Evolutionary conservation across 2,329 filamentous ascomycete genomes (phyloP).

Genomic region (Colletotrichum noveboracense): DNA sequence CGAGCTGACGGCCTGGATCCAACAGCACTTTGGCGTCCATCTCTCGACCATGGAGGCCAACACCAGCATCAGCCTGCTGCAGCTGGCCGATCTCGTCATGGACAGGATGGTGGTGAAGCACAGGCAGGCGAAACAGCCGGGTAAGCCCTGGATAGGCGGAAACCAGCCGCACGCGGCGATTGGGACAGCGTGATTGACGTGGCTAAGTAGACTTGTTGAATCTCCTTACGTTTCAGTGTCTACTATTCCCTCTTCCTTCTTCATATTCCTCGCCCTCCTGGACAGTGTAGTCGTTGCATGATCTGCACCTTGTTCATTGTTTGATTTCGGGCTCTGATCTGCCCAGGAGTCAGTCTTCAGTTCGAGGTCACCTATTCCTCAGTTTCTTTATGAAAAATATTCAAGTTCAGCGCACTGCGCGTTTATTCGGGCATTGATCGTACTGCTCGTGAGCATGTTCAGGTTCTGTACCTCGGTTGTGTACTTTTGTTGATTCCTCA

Average conservation of each 20-base stretch:
- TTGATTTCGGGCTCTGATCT: background rate
- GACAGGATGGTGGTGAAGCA: background rate
- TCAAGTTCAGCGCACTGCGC: background rate
- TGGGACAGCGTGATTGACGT: background rate
- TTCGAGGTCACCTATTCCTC: background rate
- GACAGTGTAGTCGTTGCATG: background rate
- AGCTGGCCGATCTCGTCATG: background rate
- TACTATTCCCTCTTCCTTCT: background rate
- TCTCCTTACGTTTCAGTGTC: background rate
- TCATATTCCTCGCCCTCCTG: background rate
- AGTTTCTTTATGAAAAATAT: background rate
- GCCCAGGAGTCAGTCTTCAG: background rate
- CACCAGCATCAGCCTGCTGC: background rate
- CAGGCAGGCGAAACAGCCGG: background rate
- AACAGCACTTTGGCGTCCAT: background rate
- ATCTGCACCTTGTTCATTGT: background rate
- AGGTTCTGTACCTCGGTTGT: background rate
- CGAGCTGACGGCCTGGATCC: conserved; percentile 31
- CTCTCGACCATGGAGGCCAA: background rate
- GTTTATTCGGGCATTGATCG: background rate
- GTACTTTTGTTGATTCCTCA: background rate
- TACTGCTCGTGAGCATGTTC: background rate
- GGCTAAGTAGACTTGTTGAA: background rate
- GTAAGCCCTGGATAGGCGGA: background rate
- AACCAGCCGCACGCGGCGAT: background rate